These are phyloP conservation scores for Tulasnella sp. DNA, from an alignment of 768 basidiomycete genomes.

Conservation along the genomic window DNA sequence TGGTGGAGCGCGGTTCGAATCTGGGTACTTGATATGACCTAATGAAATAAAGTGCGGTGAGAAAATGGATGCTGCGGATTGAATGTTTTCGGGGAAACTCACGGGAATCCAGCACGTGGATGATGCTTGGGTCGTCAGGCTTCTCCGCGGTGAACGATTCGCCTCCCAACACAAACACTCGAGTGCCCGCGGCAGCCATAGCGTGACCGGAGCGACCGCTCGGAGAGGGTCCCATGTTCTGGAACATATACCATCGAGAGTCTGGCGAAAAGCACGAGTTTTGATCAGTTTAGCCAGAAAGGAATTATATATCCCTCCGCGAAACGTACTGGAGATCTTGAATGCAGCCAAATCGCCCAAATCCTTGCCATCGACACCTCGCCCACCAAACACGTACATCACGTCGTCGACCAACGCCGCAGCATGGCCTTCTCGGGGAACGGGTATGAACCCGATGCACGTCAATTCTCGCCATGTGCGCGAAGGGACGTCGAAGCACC, in stretches of 20 bases:
- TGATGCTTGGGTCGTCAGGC: conserved; percentile 67
- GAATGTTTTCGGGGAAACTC: conserved; percentile 31
- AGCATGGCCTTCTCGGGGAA: conserved; percentile 91
- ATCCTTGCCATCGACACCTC: conserved; percentile 96
- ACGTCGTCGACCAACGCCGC: conserved; percentile 96
- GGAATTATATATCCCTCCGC: not conserved
- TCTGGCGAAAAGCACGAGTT: conserved; percentile 46
- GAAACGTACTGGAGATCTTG: conserved; percentile 86
- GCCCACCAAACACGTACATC: conserved; percentile 93
- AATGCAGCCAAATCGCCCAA: conserved; percentile 91
- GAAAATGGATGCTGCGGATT: conserved; percentile 9
- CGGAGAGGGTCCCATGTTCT: conserved; percentile 97
- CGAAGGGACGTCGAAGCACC: conserved; percentile 81
- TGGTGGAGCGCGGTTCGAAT: conserved; percentile 35
- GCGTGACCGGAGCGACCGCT: conserved; percentile 90
- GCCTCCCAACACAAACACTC: conserved; percentile 90
- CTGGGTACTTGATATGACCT: conserved; percentile 94
- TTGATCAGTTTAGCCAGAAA: not conserved
- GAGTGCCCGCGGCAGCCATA: conserved; percentile 87
- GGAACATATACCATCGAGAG: conserved; percentile 99
- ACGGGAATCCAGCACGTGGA: conserved; percentile 97
- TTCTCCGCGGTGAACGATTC: conserved; percentile 72
- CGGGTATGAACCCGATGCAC: conserved; percentile 95
- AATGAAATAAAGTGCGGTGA: conserved; percentile 5
- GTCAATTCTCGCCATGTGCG: conserved; percentile 83